Conservation (phyloP, 2,329 filamentous ascomycete species). For the Xylariaceae sp. region DNA sequence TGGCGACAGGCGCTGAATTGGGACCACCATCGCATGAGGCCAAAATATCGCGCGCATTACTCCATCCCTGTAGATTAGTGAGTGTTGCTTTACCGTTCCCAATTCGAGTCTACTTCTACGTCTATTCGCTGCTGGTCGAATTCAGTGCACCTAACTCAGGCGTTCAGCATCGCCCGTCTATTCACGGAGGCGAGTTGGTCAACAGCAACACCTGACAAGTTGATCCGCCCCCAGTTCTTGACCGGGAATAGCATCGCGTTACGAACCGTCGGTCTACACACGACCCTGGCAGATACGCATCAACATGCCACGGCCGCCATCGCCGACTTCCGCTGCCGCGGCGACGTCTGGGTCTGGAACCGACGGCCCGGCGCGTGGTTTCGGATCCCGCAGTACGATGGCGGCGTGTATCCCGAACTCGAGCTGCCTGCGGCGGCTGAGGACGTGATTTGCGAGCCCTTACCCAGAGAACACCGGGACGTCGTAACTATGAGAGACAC, state of each 20-base stretch:
- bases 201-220: neutral
- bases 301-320: constrained; percentile 38
- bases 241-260: constrained; percentile 24
- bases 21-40: constrained; percentile 42
- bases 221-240: constrained; percentile 32
- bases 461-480: constrained; percentile 15
- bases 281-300: constrained; percentile 6
- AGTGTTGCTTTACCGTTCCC: constrained; percentile 14
- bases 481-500: neutral
- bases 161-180: constrained; percentile 34
- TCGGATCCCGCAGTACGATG: constrained; percentile 42
- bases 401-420: constrained; percentile 36
- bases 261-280: constrained; percentile 24
- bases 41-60: constrained; percentile 43
- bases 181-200: constrained; percentile 37
- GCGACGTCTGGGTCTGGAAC: constrained; percentile 39
- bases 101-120: neutral
- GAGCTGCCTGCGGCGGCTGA: constrained; percentile 38
- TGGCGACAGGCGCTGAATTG: constrained; percentile 44
- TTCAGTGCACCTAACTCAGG: neutral
- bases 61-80: constrained; percentile 44
- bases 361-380: constrained; percentile 37
- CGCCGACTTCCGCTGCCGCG: constrained; percentile 37
- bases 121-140: neutral
- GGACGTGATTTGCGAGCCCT: constrained; percentile 35